These are phyloP conservation scores for Cyberlindnera japonica DNA, from an alignment of 805 yeast species.

Conservation along the genomic window DNA sequence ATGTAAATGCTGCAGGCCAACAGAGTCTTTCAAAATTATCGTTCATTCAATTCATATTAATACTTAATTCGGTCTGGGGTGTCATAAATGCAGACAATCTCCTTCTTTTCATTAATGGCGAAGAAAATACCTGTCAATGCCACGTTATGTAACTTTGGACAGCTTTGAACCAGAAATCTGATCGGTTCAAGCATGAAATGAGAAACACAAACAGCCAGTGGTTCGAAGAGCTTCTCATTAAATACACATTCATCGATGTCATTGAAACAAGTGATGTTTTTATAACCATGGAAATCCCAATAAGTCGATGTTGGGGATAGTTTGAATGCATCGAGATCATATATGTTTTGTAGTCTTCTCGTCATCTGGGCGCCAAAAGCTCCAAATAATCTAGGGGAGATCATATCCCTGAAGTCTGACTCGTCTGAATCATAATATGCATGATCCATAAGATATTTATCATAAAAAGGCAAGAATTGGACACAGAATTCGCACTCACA, in stretches of 20 bases:
- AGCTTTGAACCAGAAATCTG: constrained; percentile 28
- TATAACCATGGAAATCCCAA: constrained; percentile 51
- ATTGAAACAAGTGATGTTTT: constrained; percentile 37
- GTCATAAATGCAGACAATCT: constrained; percentile 28
- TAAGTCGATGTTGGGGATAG: constrained; percentile 31
- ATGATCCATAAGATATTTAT: constrained; percentile 60
- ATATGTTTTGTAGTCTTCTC: constrained; percentile 30
- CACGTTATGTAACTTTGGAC: constrained; percentile 35
- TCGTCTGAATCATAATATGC: constrained; percentile 47
- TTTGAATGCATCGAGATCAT: constrained; percentile 31
- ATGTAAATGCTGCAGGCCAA: too few relatives aligned
- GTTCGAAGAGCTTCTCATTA: constrained; percentile 40
- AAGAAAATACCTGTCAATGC: constrained; percentile 43
- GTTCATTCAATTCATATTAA: too few relatives aligned
- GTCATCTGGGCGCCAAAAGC: constrained; percentile 44
- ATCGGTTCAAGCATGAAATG: constrained; percentile 47
- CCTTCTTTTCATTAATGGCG: constrained; percentile 18
- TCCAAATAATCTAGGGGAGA: constrained; percentile 54
- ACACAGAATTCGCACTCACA: constrained; percentile 60
- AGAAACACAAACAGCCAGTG: constrained; percentile 38
- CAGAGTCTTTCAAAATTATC: too few relatives aligned
- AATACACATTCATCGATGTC: constrained; percentile 38
- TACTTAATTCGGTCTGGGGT: constrained; percentile 3
- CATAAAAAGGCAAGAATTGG: constrained; percentile 46
- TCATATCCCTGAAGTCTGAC: constrained; percentile 54